Evolutionary conservation across 768 basidiomycete genomes (phyloP).

Genomic region (Pleurotus sapidus): DNA sequence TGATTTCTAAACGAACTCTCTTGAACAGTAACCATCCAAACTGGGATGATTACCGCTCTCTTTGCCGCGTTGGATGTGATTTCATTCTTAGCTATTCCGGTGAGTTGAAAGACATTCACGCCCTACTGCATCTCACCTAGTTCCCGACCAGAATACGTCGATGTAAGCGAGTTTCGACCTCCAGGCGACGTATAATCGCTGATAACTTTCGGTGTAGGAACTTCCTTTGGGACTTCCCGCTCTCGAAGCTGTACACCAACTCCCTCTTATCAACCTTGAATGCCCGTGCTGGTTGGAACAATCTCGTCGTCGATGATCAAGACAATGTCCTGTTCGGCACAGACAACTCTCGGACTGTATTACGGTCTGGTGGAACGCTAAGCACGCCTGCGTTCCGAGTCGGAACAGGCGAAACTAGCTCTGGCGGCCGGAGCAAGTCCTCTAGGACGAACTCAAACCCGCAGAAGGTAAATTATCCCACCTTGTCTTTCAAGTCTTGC

Average conservation of each 20-base stretch:
- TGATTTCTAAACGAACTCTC: neutral
- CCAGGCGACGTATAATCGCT: neutral
- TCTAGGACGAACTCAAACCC: neutral
- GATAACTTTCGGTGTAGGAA: neutral
- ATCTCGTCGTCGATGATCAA: neutral
- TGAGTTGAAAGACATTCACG: neutral
- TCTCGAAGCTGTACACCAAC: slow-evolving; percentile 11
- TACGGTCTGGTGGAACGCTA: neutral
- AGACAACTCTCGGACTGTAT: neutral
- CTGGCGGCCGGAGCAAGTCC: neutral
- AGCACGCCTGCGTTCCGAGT: neutral
- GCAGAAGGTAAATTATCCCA: neutral
- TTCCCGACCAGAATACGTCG: neutral
- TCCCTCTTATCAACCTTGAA: slow-evolving; percentile 10
- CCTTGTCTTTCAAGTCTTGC: neutral
- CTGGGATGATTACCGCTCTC: slow-evolving; percentile 5
- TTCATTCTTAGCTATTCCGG: neutral
- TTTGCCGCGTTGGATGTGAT: slow-evolving; percentile 6
- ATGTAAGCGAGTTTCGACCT: neutral
- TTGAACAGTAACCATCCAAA: slow-evolving; percentile 9
- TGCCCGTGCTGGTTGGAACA: slow-evolving; percentile 10
- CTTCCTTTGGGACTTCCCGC: slow-evolving; percentile 9
- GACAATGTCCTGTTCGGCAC: slow-evolving; percentile 2
- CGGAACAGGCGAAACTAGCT: neutral
- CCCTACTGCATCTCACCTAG: neutral